These are phyloP conservation scores for Penicillium odoratum DNA, from an alignment of 495 filamentous ascomycete genomes.

Conservation along the genomic window DNA sequence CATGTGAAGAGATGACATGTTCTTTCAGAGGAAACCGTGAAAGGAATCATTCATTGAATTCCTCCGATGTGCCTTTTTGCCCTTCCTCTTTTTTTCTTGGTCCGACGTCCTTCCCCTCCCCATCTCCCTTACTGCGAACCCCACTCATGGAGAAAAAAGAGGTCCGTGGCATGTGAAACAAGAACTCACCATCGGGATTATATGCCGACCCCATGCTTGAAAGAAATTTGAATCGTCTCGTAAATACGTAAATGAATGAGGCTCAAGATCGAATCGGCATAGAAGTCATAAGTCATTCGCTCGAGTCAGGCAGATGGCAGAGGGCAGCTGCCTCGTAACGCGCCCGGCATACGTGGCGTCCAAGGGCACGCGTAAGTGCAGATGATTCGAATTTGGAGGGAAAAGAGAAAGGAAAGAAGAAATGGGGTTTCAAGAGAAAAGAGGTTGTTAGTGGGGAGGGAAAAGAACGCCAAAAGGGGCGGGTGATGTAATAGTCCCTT, in stretches of 20 bases:
- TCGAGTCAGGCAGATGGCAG: conserved; percentile 26
- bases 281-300: conserved; percentile 30
- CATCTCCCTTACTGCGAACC: conserved; percentile 10
- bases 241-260: conserved; percentile 15
- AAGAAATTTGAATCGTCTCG: conserved; percentile 3
- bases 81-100: conserved; percentile 1
- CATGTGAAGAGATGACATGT: conserved; percentile 1
- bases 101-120: background rate
- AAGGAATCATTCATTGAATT: background rate
- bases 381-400: conserved; percentile 12
- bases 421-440: conserved; percentile 24
- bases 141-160: conserved; percentile 3
- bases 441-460: conserved; percentile 22
- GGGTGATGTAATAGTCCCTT: conserved; percentile 26
- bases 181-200: conserved; percentile 45
- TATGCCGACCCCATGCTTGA: conserved; percentile 43
- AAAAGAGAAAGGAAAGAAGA: conserved; percentile 12
- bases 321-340: conserved; percentile 42
- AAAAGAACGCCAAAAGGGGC: conserved; percentile 45
- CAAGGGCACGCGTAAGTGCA: conserved; percentile 28
- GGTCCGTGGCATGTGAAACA: conserved; percentile 26
- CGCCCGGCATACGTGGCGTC: conserved; percentile 39
- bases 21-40: background rate
- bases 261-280: conserved; percentile 32
- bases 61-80: conserved; percentile 2